phyloP scores from a whole-genome alignment of 164 flowering plant species.

The Annona squamosa region DNA sequence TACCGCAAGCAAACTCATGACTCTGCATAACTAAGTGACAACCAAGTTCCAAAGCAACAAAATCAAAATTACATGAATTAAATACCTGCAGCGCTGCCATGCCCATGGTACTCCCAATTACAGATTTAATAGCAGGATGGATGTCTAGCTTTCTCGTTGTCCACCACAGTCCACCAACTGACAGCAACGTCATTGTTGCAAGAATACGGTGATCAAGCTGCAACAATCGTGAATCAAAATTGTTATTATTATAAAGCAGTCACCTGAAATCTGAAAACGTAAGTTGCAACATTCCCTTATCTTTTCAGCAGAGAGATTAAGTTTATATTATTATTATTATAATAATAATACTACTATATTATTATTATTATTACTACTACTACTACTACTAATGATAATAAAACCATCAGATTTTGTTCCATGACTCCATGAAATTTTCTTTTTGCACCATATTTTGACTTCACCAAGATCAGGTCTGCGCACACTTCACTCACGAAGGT shows the following conservation, averaged over 20 bases:
- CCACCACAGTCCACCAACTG: constrained; percentile 27
- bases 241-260: background rate
- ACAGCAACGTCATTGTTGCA: constrained; percentile 7
- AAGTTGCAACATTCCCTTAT: too few species aligned
- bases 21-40: background rate
- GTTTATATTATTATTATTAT: too few species aligned
- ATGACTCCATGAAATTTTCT: too few species aligned
- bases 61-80: background rate
- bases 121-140: constrained; percentile 72
- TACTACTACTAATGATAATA: too few species aligned
- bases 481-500: too few species aligned
- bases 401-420: too few species aligned
- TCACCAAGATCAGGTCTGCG: too few species aligned
- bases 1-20: background rate
- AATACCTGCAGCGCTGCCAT: constrained; percentile 88
- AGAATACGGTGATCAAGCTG: constrained; percentile 91
- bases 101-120: constrained; percentile 72
- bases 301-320: too few species aligned
- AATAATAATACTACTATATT: too few species aligned
- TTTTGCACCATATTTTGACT: too few species aligned
- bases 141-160: constrained; percentile 67
- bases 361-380: too few species aligned
- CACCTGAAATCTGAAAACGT: background rate
- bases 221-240: constrained; percentile 3
- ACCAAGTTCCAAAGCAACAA: background rate